Evolutionary conservation across 768 basidiomycete genomes (phyloP).

Genomic region (Megacollybia marginata): DNA sequence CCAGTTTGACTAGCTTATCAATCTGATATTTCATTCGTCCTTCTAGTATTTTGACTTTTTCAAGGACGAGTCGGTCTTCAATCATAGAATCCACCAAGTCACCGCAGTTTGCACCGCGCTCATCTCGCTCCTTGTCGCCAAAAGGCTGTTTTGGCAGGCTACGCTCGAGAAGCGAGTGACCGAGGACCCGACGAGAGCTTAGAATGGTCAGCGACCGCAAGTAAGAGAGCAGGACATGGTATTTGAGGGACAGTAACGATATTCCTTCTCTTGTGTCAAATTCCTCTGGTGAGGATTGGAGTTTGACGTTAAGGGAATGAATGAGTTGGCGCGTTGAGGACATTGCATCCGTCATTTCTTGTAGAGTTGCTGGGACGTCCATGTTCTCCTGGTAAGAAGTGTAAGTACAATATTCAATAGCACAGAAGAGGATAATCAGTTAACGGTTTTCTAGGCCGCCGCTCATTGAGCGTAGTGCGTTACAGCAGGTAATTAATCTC

Average conservation of each 20-base stretch:
- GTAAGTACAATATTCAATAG: constrained; percentile 1
- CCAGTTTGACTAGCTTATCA: constrained; percentile 81
- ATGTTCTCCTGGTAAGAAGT: constrained; percentile 4
- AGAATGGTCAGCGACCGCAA: constrained; percentile 77
- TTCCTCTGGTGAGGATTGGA: constrained; percentile 14
- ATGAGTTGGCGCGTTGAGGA: constrained; percentile 52
- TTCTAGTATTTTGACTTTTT: constrained; percentile 84
- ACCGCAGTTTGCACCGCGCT: constrained; percentile 54
- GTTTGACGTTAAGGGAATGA: constrained; percentile 50
- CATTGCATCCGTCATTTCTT: constrained; percentile 60
- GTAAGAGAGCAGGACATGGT: constrained; percentile 78
- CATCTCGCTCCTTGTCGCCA: constrained; percentile 37
- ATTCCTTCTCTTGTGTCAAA: constrained; percentile 70
- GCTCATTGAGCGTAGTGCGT: constrained; percentile 39
- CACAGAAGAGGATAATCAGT: constrained; percentile 19
- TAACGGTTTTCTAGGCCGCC: constrained; percentile 53
- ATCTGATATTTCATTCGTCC: constrained; percentile 90
- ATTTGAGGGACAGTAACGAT: constrained; percentile 84
- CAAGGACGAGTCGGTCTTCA: constrained; percentile 74
- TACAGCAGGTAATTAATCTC: constrained; percentile 30
- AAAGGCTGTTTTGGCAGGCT: constrained; percentile 46
- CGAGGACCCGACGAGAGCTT: constrained; percentile 59
- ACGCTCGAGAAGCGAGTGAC: constrained; percentile 51
- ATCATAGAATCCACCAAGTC: constrained; percentile 78
- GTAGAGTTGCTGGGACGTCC: constrained; percentile 17